phyloP scores from a whole-genome alignment of 2,329 filamentous ascomycete genomes.

The Bertia moriformis region DNA sequence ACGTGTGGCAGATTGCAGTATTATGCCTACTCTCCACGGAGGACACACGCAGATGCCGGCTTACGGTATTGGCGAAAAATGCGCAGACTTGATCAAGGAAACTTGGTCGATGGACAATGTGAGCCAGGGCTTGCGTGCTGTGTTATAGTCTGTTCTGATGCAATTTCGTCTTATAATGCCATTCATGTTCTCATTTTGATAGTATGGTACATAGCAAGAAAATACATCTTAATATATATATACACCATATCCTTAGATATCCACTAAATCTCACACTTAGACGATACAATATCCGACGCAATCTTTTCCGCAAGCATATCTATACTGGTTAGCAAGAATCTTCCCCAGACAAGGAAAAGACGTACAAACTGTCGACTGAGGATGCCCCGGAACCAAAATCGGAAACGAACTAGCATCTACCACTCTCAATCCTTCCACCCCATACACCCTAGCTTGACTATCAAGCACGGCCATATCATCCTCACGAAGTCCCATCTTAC shows the following conservation, averaged over 20 bases:
- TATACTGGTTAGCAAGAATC: too few species aligned
- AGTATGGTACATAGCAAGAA: too few species aligned
- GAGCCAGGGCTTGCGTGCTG: too few species aligned
- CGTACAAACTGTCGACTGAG: neutral
- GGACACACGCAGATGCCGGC: constrained; percentile 42
- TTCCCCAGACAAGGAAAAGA: too few species aligned
- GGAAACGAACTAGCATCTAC: constrained; percentile 2
- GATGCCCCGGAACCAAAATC: constrained; percentile 3
- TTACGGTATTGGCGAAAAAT: constrained; percentile 40
- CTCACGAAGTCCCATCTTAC: constrained; percentile 5
- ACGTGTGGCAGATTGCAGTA: constrained; percentile 35
- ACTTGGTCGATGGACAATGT: too few species aligned
- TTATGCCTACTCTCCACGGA: constrained; percentile 33
- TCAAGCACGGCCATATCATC: constrained; percentile 8
- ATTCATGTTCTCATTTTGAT: too few species aligned
- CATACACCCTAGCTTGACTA: constrained; percentile 4
- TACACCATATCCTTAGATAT: too few species aligned
- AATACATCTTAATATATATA: too few species aligned
- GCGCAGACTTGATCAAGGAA: constrained; percentile 32
- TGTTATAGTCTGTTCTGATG: too few species aligned
- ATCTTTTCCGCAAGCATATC: constrained; percentile 1
- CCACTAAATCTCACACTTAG: too few species aligned
- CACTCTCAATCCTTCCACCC: constrained; percentile 5
- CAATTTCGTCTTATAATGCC: too few species aligned
- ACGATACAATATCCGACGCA: neutral